Base-by-base conservation (phyloP, 1,284 basidiomycete species). In the Peniophora sp. region DNA sequence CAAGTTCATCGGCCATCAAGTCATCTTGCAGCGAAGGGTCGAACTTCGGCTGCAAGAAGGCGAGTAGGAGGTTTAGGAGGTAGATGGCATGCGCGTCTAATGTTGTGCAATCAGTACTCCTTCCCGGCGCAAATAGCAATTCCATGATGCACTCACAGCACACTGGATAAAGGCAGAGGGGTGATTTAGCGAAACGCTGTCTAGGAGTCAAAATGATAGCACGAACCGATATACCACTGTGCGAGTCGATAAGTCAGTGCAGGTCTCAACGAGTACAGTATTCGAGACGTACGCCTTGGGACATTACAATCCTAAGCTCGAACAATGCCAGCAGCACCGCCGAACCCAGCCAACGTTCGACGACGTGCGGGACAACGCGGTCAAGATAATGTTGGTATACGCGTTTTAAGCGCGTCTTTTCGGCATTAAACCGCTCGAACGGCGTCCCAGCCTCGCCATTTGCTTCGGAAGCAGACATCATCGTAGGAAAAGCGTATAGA, bases 11-110 rank as follows among this genome's bases (percentile, higher is more conserved):
- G 5, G 92, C 95, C 50, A 92, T 78, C 2, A 97, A 74, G 68
- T 99, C 97, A 44, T 89, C 89, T 58, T 96, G 89, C 36, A 97
- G 73, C 1, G 92, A 94, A 0, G 97, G 96, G 69, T 99, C 97
- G 67, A 99, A 99, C 66, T 87, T 91, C 38, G 93, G 92, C 71
- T 92, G 89, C 5, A 95, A 74, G 72, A 95, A 94, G 6, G 89
- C 90, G 55, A 93, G 74, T 38, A 94, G 80, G 49, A 95, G 78
- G 70, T 96, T 96, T 55, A 96, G 77, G 57, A 97, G 82, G 71
- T 96, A 97, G 62, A 97, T 97, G 38, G 89, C 91, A 56, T 89
- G 83, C 25, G 88, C 91, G 64, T 94, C 87, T 90, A 56, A 0
- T 22, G 43, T 6, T 41, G 47, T 24, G 10, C 6, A 2, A 48